These are phyloP conservation scores for Alternaria sp. DNA, from an alignment of 2,329 filamentous ascomycete genomes.

Conservation along the genomic window DNA sequence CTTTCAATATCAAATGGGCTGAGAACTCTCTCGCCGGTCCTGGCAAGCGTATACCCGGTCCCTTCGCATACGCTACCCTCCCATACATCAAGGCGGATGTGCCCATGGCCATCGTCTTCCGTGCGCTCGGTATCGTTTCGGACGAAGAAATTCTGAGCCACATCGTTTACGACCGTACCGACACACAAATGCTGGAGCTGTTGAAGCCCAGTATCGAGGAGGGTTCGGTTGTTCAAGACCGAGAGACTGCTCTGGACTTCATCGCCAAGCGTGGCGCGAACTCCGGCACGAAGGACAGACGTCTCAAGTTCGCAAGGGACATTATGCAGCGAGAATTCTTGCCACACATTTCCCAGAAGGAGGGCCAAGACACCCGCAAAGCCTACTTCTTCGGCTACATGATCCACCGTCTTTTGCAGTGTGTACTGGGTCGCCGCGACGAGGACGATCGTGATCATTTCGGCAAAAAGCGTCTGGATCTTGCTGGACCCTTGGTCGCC, in stretches of 20 bases:
- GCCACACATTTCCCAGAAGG: conserved; percentile 93
- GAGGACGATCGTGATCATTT: conserved; percentile 98
- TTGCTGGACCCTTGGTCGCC: conserved; percentile 93
- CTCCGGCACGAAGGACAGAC: conserved; percentile 79
- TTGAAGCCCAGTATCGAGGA: conserved; percentile 97
- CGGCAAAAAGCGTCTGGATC: conserved; percentile 95
- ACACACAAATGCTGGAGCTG: conserved; percentile 97
- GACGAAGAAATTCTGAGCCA: conserved; percentile 98
- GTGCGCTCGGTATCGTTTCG: conserved; percentile 92
- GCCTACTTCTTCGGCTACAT: conserved; percentile 99
- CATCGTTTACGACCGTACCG: conserved; percentile 94
- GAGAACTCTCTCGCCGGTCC: conserved; percentile 80
- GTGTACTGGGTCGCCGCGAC: conserved; percentile 88
- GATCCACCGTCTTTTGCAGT: conserved; percentile 95
- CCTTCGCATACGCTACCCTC: conserved; percentile 87
- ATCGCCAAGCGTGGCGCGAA: conserved; percentile 92
- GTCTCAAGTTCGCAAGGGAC: conserved; percentile 89
- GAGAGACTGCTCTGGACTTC: conserved; percentile 91
- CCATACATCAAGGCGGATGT: conserved; percentile 95
- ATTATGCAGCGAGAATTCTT: conserved; percentile 97
- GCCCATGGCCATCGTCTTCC: conserved; percentile 93
- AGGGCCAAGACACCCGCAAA: conserved; percentile 94
- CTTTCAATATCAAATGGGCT: conserved; percentile 88
- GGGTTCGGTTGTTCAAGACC: conserved; percentile 93
- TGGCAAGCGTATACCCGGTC: conserved; percentile 80